Evolutionary conservation across 2,329 filamentous ascomycete species (phyloP), one percentile per base, ranked within the genome.

Genomic region (Nemania sp.): DNA sequence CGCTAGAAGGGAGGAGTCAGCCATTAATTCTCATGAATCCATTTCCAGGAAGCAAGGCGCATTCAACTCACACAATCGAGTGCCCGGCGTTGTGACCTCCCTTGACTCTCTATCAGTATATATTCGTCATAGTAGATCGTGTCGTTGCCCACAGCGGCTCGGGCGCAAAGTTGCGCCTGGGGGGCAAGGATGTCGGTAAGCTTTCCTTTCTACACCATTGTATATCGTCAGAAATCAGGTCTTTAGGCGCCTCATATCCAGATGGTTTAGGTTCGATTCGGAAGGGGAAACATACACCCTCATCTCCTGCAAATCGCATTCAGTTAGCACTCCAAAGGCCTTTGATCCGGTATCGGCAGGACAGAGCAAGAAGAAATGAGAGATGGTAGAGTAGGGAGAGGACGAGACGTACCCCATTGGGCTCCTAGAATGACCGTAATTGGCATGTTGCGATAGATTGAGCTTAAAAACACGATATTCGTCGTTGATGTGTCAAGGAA

Each of bases 61-160:
- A n/a, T 15, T 41, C 35, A 15, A 45, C 67, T 49, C 67, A 69
- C 66, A 66, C 62, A 26, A 70, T 70, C 1, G 66, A 69, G 52
- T 70, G 68, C n/a, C 68, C 68, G 24, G 68, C 68, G 43, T 70
- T 68, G 53, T 69, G 68, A 26, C 68, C 68, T 26, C 68, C 67
- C 52, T 64, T n/a, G 5, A n/a, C 13, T 15, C 18, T 18, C 2
- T n/a, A 2, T 45, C 18, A 45, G 41, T 45, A 45, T 45, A 35
- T 11, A 41, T 45, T 45, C n/a, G 2, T 5, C 15, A n/a, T 45
- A 3, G 4, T 13, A 13, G 4, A 8, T 45, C 41, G 41, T 5
- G 5, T n/a, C 38, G 38, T n/a, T 10, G 5, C 38, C 18, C 18
- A 41, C 38, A 15, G 38, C 67, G 13, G 67, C 67, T 61, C 67